Evolutionary conservation across 2,329 filamentous ascomycete species (phyloP).

Genomic region (Fusarium staphyleae): DNA sequence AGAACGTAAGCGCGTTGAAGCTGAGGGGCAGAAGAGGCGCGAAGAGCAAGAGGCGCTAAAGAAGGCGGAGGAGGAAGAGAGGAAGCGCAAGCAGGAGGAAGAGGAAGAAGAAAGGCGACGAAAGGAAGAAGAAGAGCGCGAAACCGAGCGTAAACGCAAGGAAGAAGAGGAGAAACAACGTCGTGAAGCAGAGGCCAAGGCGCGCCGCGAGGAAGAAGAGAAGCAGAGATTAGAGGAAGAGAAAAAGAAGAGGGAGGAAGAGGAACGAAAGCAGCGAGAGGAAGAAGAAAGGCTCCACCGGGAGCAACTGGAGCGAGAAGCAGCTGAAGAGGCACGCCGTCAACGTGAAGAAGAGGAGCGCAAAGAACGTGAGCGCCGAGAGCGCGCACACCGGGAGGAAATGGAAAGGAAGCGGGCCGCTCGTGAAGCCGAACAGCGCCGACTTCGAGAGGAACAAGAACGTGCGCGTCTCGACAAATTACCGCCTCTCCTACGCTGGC

Average conservation of each 20-base stretch:
- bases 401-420: conserved; percentile 58
- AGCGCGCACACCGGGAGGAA: conserved; percentile 53
- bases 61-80: conserved; percentile 46
- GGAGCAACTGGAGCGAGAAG: conserved; percentile 56
- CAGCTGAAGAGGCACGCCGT: conserved; percentile 57
- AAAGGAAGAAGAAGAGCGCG: conserved; percentile 44
- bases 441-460: conserved; percentile 62
- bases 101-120: conserved; percentile 43
- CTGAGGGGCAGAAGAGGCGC: conserved; percentile 40
- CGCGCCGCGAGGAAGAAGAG: conserved; percentile 49
- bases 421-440: conserved; percentile 59
- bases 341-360: conserved; percentile 61
- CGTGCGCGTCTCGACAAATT: conserved; percentile 62
- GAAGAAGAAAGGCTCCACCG: conserved; percentile 56
- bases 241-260: conserved; percentile 48
- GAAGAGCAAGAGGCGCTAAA: conserved; percentile 34
- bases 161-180: conserved; percentile 49
- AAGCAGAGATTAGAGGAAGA: conserved; percentile 50
- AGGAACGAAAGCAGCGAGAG: conserved; percentile 50
- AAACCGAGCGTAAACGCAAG: conserved; percentile 48
- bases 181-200: conserved; percentile 48
- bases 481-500: conserved; percentile 67
- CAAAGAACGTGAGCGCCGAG: conserved; percentile 57
- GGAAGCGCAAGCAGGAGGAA: conserved; percentile 46
- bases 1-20: conserved; percentile 43